Conservation (phyloP, 1,284 basidiomycete species). For the Tilletia walkeri region DNA sequence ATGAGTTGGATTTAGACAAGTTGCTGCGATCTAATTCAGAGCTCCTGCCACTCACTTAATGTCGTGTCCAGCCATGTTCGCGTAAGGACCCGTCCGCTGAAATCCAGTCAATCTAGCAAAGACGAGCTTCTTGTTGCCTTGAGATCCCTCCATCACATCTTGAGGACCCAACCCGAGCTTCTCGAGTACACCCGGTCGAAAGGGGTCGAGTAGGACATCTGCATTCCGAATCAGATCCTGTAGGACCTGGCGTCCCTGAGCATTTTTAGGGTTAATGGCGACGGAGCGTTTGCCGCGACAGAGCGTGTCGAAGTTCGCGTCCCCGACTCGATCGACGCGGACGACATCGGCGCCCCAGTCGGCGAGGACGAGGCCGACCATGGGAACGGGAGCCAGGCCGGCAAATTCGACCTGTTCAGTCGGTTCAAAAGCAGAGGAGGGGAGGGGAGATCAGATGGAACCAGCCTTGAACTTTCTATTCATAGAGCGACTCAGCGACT, state of each 20-base stretch:
- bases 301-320: slow-evolving; percentile 56
- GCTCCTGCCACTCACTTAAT: slow-evolving; percentile 61
- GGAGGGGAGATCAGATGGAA: not conserved
- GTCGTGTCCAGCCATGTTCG: slow-evolving; percentile 64
- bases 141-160: slow-evolving; percentile 62
- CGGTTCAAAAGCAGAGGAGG: not conserved
- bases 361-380: slow-evolving; percentile 71
- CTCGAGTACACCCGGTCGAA: slow-evolving; percentile 78
- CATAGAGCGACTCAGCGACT: not conserved
- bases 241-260: slow-evolving; percentile 65
- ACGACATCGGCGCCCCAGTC: slow-evolving; percentile 77
- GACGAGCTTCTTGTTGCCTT: slow-evolving; percentile 43
- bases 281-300: slow-evolving; percentile 73
- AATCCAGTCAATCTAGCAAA: slow-evolving; percentile 56
- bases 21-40: too few relatives aligned
- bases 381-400: slow-evolving; percentile 78
- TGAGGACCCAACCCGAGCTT: slow-evolving; percentile 70
- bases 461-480: too few relatives aligned
- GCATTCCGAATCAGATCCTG: slow-evolving; percentile 66
- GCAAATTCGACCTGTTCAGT: slow-evolving; percentile 65
- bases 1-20: too few relatives aligned
- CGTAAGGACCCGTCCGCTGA: slow-evolving; percentile 47
- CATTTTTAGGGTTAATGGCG: slow-evolving; percentile 66
- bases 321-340: slow-evolving; percentile 67
- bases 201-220: slow-evolving; percentile 79